phyloP scores from a whole-genome alignment of 1,284 basidiomycete genomes.

The Rhodotorula sp. region DNA sequence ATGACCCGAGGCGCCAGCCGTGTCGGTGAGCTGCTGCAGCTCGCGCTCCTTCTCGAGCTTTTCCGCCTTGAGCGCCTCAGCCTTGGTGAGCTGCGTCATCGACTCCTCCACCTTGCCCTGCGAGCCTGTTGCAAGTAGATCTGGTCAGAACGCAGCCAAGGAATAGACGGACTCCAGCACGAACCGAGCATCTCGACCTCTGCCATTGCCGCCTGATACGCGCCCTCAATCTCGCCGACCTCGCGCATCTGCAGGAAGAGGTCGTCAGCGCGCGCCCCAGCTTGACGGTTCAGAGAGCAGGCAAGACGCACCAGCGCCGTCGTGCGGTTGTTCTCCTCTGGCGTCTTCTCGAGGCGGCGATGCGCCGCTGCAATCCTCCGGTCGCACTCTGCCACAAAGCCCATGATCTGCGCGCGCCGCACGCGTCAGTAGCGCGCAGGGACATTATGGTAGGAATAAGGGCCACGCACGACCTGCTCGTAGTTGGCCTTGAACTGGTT shows the following conservation, averaged over 20 bases:
- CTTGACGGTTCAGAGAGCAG: neutral
- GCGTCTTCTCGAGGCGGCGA: conserved; percentile 94
- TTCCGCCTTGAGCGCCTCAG: conserved; percentile 94
- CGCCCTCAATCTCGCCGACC: conserved; percentile 98
- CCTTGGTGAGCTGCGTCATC: conserved; percentile 94
- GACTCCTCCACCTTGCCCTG: conserved; percentile 94
- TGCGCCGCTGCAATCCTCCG: conserved; percentile 91
- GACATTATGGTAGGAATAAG: too few species aligned
- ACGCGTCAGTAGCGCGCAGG: neutral
- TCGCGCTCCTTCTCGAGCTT: conserved; percentile 97
- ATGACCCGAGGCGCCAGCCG: conserved; percentile 96
- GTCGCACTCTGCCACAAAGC: conserved; percentile 98
- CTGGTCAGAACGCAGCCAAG: neutral
- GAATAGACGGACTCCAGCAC: conserved; percentile 41
- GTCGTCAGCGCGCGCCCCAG: neutral
- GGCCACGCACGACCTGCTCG: conserved; percentile 32
- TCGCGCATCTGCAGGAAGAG: conserved; percentile 76
- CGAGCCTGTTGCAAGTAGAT: conserved; percentile 33
- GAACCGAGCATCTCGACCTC: conserved; percentile 92
- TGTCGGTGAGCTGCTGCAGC: conserved; percentile 93
- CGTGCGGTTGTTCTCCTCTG: conserved; percentile 98
- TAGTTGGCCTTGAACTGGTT: conserved; percentile 49
- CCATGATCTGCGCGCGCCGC: conserved; percentile 62
- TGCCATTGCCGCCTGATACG: conserved; percentile 96
- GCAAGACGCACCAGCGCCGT: conserved; percentile 73